Conservation (phyloP, 2,329 filamentous ascomycete species). For the Lachnellula subtilissima region DNA sequence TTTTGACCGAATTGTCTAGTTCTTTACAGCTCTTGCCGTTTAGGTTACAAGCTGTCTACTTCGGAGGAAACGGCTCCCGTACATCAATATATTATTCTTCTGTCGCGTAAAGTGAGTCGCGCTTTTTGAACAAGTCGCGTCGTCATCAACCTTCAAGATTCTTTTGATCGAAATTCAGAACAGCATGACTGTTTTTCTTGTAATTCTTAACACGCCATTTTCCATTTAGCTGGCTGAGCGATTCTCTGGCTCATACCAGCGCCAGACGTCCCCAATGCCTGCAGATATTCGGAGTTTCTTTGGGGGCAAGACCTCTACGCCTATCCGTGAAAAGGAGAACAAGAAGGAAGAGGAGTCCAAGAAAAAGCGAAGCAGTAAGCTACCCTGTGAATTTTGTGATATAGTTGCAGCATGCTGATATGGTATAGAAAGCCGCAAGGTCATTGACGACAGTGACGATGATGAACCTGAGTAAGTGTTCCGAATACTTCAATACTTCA, state of each 20-base stretch:
- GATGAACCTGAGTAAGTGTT: slow-evolving; percentile 49
- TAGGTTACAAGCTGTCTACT: neutral
- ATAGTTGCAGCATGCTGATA: slow-evolving; percentile 8
- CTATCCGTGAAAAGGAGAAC: slow-evolving; percentile 40
- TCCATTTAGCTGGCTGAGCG: neutral
- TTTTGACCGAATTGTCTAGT: neutral
- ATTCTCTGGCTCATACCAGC: neutral
- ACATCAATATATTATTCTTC: slow-evolving; percentile 1
- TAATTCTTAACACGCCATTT: neutral
- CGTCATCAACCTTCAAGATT: slow-evolving; percentile 8
- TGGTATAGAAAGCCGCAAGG: slow-evolving; percentile 52
- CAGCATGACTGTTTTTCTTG: neutral
- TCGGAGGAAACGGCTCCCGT: neutral
- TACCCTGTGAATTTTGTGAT: neutral
- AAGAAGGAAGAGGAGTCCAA: slow-evolving; percentile 31
- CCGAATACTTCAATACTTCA: neutral
- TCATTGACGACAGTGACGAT: slow-evolving; percentile 77
- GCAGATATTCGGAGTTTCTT: slow-evolving; percentile 91
- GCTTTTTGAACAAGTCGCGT: slow-evolving; percentile 20
- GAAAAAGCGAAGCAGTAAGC: slow-evolving; percentile 30
- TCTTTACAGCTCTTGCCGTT: neutral
- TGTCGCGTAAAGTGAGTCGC: slow-evolving; percentile 9
- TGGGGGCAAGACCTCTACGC: slow-evolving; percentile 63
- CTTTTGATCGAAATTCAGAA: neutral
- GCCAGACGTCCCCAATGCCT: slow-evolving; percentile 54